Percentiles rank a stretch among this genome's conserved stretches.
These are phyloP conservation scores for Ophidiomyces ophidiicola DNA, from an alignment of 2,329 filamentous ascomycete species.

Conservation along the genomic window DNA sequence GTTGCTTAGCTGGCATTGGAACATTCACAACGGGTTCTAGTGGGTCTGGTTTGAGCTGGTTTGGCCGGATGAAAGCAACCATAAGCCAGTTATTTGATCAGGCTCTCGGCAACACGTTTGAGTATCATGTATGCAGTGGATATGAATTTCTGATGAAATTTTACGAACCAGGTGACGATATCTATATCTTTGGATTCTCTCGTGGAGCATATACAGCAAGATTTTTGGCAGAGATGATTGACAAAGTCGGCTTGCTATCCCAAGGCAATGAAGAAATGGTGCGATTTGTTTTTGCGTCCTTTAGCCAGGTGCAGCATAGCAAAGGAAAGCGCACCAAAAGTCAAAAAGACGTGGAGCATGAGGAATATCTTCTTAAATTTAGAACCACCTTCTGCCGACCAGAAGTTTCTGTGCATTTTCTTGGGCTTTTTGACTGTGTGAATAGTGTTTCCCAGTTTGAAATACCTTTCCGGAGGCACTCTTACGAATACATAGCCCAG, in stretches of 20 bases:
- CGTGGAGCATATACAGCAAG: constrained; percentile 44
- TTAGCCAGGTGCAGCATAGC: constrained; percentile 24
- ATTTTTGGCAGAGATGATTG: constrained; percentile 42
- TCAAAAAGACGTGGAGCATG: constrained; percentile 14
- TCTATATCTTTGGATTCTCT: constrained; percentile 46
- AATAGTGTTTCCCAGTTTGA: constrained; percentile 35
- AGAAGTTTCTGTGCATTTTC: constrained; percentile 40
- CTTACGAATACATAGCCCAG: constrained; percentile 26
- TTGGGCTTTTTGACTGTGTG: constrained; percentile 46
- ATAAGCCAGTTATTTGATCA: constrained; percentile 14
- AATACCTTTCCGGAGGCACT: constrained; percentile 29
- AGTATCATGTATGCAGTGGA: constrained; percentile 41
- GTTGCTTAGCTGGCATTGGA: constrained; percentile 16
- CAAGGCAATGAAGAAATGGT: constrained; percentile 45
- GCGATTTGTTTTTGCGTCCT: constrained; percentile 35
- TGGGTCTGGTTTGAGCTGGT: constrained; percentile 11
- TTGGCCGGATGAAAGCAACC: constrained; percentile 13
- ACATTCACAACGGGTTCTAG: constrained; percentile 13
- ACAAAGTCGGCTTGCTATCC: constrained; percentile 39
- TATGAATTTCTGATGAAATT: constrained; percentile 46
- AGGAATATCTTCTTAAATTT: constrained; percentile 32
- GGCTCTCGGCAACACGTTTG: constrained; percentile 29
- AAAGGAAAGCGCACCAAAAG: constrained; percentile 21
- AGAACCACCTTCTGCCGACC: constrained; percentile 39
- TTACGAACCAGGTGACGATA: constrained; percentile 39